Evolutionary conservation across 2,329 filamentous ascomycete species (phyloP), one percentile per base, ranked within the genome.

Genomic region (Epichloe brachyelytri): DNA sequence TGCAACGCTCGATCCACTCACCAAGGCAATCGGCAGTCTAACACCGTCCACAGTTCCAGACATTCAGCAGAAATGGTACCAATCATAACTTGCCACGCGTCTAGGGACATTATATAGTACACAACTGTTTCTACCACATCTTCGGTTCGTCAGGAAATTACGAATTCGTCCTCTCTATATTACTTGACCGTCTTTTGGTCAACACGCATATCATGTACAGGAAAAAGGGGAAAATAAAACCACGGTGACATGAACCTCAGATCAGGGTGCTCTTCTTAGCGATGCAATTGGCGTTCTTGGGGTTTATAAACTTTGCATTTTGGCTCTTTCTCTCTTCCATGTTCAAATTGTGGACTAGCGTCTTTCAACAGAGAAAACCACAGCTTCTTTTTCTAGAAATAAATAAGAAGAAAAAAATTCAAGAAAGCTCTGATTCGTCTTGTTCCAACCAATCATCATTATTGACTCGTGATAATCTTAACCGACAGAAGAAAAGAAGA

Each of bases 201-300:
- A 43, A 40, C 38, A 40, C 40, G 30, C 30, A 30, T 30, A 26
- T 20, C 43, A 44, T 45, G 43, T 45, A 45, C 43, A 12, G 22
- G 33, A 50, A 37, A 34, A 3, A 10, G 14, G 17, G 38, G 8
- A 30, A 33, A 44, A 44, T 38, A 14, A 37, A n/a, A 30, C 20
- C 20, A 49, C n/a, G 48, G 43, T 39, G 38, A 41, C 39, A 49
- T n/a, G 48, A 49, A 26, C 36, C 12, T 47, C 45, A 33, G 12
- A 33, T 8, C 14, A 38, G 33, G n/a, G 15, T 19, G 39, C 30
- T 37, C 10, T 20, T 15, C 5, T 43, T 5, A 37, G 33, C 39
- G 40, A 43, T 49, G 37, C 14, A 43, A 22, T 6, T 20, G 48
- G 48, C 40, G 40, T 49, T 49, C 26, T 26, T 17, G 17, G 11